Conservation (phyloP, 2,329 filamentous ascomycete species). For the Fusarium oligoseptatum region DNA sequence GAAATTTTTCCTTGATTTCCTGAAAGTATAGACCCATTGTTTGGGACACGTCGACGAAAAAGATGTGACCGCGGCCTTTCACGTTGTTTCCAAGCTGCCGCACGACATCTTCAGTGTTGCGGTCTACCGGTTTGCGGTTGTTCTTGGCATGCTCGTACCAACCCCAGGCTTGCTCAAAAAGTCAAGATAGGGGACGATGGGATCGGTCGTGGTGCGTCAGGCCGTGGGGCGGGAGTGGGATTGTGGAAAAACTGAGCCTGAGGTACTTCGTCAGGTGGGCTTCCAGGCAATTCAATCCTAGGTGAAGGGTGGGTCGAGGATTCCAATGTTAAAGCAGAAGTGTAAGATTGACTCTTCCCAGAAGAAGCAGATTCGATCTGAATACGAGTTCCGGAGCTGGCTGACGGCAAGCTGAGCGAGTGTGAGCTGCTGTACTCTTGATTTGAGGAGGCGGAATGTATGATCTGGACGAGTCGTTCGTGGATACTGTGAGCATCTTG, state of each 20-base stretch:
- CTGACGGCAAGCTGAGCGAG: too few relatives aligned
- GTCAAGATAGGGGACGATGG: background rate
- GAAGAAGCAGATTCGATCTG: too few relatives aligned
- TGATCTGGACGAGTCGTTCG: background rate
- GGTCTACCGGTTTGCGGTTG: accelerated
- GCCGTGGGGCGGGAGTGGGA: too few relatives aligned
- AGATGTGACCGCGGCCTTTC: conserved; percentile 10
- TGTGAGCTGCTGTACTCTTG: too few relatives aligned
- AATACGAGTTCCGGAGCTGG: too few relatives aligned
- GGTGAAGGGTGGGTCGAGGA: too few relatives aligned
- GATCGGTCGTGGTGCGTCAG: too few relatives aligned
- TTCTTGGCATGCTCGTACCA: background rate
- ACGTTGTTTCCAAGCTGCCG: background rate
- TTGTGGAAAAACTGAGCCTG: too few relatives aligned
- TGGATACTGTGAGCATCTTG: background rate
- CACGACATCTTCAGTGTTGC: background rate
- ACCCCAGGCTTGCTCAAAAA: background rate
- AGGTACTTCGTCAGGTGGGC: too few relatives aligned
- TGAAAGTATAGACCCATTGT: background rate
- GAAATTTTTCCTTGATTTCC: background rate
- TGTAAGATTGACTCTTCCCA: too few relatives aligned
- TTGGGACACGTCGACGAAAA: conserved; percentile 19
- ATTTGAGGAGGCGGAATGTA: background rate
- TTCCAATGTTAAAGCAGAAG: too few relatives aligned
- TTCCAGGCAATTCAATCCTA: too few relatives aligned